Percentiles rank a stretch among this genome's conserved stretches.
Evolutionary conservation across 1,284 basidiomycete genomes (phyloP).

Genomic region (Athelia psychrophila): DNA sequence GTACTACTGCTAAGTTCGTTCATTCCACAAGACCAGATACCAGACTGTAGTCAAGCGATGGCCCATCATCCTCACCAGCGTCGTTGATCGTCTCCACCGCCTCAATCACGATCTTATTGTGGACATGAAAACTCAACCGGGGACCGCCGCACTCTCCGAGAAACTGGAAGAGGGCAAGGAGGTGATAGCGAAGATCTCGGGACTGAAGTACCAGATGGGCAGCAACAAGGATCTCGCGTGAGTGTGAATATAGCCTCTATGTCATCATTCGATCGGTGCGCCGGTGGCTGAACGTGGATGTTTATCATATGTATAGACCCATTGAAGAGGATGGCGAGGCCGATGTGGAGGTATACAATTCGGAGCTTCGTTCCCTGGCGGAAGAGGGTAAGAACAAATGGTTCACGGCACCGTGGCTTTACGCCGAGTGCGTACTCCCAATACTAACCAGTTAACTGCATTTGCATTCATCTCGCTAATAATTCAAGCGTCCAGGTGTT

Average conservation of each 20-base stretch:
- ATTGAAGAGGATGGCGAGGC: constrained; percentile 75
- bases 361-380: constrained; percentile 55
- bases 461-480: too few relatives aligned
- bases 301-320: constrained; percentile 38
- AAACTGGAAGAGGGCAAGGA: constrained; percentile 67
- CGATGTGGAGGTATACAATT: constrained; percentile 70
- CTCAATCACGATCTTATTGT: constrained; percentile 50
- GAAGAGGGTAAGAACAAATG: constrained; percentile 66
- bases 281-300: not conserved
- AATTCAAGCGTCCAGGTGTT: constrained; percentile 57
- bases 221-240: constrained; percentile 76
- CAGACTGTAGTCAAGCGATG: constrained; percentile 66
- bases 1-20: not conserved
- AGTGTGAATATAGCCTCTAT: constrained; percentile 25
- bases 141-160: constrained; percentile 4
- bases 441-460: too few relatives aligned
- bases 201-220: constrained; percentile 89
- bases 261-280: not conserved
- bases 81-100: constrained; percentile 72
- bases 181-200: constrained; percentile 78
- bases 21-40: not conserved
- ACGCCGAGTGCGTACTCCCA: constrained; percentile 70
- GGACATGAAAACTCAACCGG: constrained; percentile 5
- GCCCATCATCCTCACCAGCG: constrained; percentile 85
- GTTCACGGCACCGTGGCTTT: constrained; percentile 94